A percentile compares a stretch with the other conserved stretches of the same genome.
Evolutionary conservation across 139 green algal genomes (phyloP).

Genomic region (Tetradesmus obliquus): DNA sequence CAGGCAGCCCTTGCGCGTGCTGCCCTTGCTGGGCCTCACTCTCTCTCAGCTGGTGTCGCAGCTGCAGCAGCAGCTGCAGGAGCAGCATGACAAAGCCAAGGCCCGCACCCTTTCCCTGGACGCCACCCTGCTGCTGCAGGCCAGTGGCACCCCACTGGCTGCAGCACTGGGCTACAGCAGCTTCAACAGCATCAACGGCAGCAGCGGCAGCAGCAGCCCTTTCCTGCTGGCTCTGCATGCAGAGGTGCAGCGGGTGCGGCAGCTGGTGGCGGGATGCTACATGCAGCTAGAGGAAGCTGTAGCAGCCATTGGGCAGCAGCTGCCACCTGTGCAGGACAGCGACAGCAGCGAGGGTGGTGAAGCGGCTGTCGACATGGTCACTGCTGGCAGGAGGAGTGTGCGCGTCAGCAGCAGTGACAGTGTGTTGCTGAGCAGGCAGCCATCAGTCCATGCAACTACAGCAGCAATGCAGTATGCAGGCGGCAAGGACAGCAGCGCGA

Average conservation of each 20-base stretch:
- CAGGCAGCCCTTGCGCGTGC: neutral
- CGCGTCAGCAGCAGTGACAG: neutral
- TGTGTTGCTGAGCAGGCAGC: neutral
- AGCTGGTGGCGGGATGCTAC: neutral
- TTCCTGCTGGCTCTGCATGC: neutral
- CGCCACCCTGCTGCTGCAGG: neutral
- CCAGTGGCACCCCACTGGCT: neutral
- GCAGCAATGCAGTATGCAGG: constrained; percentile 4
- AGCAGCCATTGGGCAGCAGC: neutral
- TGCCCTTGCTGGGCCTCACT: constrained; percentile 16
- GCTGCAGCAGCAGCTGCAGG: constrained; percentile 4
- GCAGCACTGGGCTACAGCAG: neutral
- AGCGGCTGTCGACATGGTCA: neutral
- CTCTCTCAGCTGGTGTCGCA: neutral
- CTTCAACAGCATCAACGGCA: neutral
- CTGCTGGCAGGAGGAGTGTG: neutral
- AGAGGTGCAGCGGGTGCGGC: neutral
- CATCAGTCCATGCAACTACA: neutral
- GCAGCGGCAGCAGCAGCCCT: constrained; percentile 2
- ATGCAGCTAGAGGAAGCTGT: neutral
- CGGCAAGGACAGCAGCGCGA: neutral
- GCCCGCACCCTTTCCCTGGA: neutral
- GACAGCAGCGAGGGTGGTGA: neutral
- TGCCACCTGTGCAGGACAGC: constrained; percentile 3
- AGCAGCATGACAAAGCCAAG: neutral